A percentile compares a stretch with the other conserved stretches of the same genome.
Conservation (phyloP, 2,329 filamentous ascomycete species). For the Fusarium oligoseptatum region DNA sequence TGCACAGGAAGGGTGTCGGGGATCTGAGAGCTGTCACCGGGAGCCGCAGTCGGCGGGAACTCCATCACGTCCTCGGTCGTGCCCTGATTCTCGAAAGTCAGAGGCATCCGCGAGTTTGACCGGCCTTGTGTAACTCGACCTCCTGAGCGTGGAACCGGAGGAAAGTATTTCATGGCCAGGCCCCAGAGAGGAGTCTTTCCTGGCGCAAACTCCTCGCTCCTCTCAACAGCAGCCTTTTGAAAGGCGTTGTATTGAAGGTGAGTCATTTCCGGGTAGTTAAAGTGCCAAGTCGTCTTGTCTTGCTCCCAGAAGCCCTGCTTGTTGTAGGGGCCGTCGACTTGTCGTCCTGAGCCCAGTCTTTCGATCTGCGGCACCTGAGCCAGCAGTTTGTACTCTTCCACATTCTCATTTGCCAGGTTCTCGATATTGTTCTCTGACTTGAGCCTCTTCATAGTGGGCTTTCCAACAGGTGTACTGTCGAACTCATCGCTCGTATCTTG, state of each 20-base stretch:
- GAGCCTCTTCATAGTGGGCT: constrained; percentile 68
- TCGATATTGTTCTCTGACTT: constrained; percentile 63
- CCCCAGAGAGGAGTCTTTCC: constrained; percentile 66
- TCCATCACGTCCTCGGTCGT: constrained; percentile 46
- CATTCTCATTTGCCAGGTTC: constrained; percentile 49
- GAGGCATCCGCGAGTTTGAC: constrained; percentile 25
- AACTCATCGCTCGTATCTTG: constrained; percentile 66
- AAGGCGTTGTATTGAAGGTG: constrained; percentile 70
- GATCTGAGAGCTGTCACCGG: constrained; percentile 44
- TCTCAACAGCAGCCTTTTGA: constrained; percentile 61
- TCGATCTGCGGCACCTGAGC: constrained; percentile 63
- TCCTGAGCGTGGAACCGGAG: constrained; percentile 54
- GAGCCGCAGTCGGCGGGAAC: constrained; percentile 50
- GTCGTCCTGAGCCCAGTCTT: constrained; percentile 65
- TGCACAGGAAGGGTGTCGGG: constrained; percentile 55
- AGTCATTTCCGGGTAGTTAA: constrained; percentile 74
- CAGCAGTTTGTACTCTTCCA: constrained; percentile 62
- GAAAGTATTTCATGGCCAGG: constrained; percentile 70
- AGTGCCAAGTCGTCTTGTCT: constrained; percentile 69
- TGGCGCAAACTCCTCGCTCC: constrained; percentile 67
- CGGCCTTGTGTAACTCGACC: constrained; percentile 21
- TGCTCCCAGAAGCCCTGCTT: constrained; percentile 71
- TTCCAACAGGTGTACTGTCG: constrained; percentile 54
- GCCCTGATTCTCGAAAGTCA: constrained; percentile 43
- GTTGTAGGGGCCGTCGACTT: constrained; percentile 68